These are phyloP conservation scores for Colletotrichum abscissum DNA, from an alignment of 2,329 filamentous ascomycete species.

Conservation along the genomic window DNA sequence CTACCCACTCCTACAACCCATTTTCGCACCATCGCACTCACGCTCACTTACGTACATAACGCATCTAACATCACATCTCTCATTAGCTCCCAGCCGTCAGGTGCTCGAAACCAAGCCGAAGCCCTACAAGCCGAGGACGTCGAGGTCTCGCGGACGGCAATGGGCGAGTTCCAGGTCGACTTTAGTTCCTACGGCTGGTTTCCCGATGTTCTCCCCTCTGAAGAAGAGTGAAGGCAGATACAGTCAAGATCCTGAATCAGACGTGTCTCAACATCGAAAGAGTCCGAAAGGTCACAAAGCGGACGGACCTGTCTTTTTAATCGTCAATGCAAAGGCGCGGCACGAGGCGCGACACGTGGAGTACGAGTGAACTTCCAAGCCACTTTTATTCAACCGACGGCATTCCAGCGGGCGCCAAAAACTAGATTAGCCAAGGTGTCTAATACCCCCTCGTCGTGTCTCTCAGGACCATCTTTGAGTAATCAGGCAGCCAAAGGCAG, in stretches of 20 bases:
- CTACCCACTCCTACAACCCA: neutral
- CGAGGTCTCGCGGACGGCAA: slow-evolving; percentile 56
- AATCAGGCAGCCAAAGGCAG: neutral
- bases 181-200: slow-evolving; percentile 68
- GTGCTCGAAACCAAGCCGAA: slow-evolving; percentile 60
- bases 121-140: slow-evolving; percentile 65
- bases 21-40: neutral
- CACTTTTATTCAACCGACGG: slow-evolving; percentile 22
- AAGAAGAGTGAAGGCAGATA: slow-evolving; percentile 40
- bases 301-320: neutral
- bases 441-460: neutral
- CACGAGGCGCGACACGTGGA: neutral
- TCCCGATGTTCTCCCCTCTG: slow-evolving; percentile 60
- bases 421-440: slow-evolving; percentile 30
- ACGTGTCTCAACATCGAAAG: neutral
- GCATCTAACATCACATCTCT: neutral
- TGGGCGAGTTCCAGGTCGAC: slow-evolving; percentile 65
- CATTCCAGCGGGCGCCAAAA: slow-evolving; percentile 9
- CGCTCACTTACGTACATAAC: neutral
- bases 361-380: neutral
- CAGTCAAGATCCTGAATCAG: too few relatives aligned
- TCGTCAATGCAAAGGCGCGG: neutral
- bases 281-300: neutral
- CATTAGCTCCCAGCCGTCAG: slow-evolving; percentile 60
- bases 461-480: neutral